These are phyloP conservation scores for Alternaria sp. DNA, from an alignment of 2,329 filamentous ascomycete species.

Conservation along the genomic window DNA sequence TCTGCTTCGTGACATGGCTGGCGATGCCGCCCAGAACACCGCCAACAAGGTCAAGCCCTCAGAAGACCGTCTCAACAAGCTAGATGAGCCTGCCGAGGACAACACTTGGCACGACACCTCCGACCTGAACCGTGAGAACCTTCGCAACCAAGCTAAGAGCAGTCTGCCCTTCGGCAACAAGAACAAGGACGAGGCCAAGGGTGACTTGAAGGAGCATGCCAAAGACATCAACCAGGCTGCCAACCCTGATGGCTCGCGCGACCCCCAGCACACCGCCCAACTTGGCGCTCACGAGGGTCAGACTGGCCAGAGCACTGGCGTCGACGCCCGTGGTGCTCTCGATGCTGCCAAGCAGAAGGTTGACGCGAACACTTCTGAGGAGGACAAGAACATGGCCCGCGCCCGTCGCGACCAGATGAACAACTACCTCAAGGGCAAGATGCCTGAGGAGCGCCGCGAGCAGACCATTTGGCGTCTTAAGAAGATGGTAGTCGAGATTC, in stretches of 20 bases:
- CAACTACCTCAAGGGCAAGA: constrained; percentile 83
- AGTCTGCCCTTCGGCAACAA: constrained; percentile 61
- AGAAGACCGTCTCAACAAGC: constrained; percentile 75
- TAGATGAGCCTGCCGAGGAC: constrained; percentile 85
- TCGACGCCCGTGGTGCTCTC: constrained; percentile 61
- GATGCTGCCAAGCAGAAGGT: constrained; percentile 63
- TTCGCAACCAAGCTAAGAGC: constrained; percentile 72
- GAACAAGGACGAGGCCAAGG: constrained; percentile 63
- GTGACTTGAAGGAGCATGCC: constrained; percentile 58
- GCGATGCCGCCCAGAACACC: constrained; percentile 83
- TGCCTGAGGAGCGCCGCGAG: constrained; percentile 90
- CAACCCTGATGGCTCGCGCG: constrained; percentile 62
- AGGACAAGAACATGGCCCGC: constrained; percentile 54
- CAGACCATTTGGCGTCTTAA: constrained; percentile 91
- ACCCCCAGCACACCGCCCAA: constrained; percentile 62
- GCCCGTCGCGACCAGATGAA: constrained; percentile 61
- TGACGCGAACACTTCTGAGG: constrained; percentile 69
- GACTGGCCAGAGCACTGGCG: constrained; percentile 54
- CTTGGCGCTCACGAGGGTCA: constrained; percentile 59
- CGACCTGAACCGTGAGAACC: constrained; percentile 71
- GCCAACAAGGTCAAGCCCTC: constrained; percentile 77
- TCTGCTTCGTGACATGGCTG: constrained; percentile 86
- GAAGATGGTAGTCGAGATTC: constrained; percentile 97
- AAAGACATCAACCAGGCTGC: constrained; percentile 63
- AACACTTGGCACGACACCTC: constrained; percentile 94